Evolutionary conservation across 2,329 filamentous ascomycete genomes (phyloP), one percentile per base, ranked within the genome.

Genomic region (Ophioceras dolichostomum): DNA sequence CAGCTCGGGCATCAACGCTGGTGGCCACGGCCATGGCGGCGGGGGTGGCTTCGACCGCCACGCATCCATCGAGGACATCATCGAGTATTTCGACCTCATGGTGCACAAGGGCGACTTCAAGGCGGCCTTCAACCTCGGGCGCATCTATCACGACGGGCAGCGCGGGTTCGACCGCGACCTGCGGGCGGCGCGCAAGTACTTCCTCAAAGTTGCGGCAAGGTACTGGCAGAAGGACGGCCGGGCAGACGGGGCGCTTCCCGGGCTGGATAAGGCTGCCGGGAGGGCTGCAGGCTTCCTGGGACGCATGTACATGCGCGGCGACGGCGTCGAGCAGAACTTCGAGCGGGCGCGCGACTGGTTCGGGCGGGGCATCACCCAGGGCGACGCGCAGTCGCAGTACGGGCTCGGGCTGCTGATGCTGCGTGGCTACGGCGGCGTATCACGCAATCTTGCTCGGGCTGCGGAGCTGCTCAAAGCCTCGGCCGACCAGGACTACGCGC

Each of bases 11-110:
- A 70, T 74, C 39, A 88, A 94, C 53, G 86, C 87, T 4, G n/a
- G n/a, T n/a, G 73, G 80, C 49, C 78, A 79, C 44, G 75, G 78
- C 16, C 76, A 77, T 39, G 71, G 79, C 2, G n/a, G n/a, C n/a
- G n/a, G n/a, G n/a, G n/a, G n/a, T n/a, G 79, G 82, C 45, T 84
- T 85, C 3, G 83, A 91, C 52, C 76, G 82, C 1, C 82, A 94
- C 49, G 86, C 87, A 1, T 83, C 85, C 13, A 75, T 95, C 41
- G 87, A 94, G 49, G 89, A 98, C 56, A 83, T 96, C 13, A 76
- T 98, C 41, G 91, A 98, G 54, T 98, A 94, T 49, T 67, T 94
- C 46, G 85, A 94, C 49, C 68, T 94, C 30, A 81, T 94, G 69
- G 86, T 86, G 5, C 77, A 88, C 42, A 94, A 94, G 54, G 87